Base-by-base conservation (phyloP, 2,329 filamentous ascomycete genomes). In the Colletotrichum australisinense region DNA sequence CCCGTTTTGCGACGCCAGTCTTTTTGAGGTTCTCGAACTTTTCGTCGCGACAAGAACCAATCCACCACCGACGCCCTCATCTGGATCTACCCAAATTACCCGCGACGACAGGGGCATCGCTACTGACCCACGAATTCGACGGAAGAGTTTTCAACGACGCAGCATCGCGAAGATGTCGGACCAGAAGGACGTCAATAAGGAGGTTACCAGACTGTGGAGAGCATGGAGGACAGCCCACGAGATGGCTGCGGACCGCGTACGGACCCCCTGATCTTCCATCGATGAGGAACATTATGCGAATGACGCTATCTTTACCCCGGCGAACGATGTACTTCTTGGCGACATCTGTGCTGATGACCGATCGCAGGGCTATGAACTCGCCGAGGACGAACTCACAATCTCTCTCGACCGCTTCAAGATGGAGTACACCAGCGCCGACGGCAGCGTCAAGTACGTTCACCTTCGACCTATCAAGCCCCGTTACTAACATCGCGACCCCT, bases 221-320 rank as follows among this genome's bases (percentile, higher is more conserved):
- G 95, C 95, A 78, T 97, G 94, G 91, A 92, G 92, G 84, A 99
- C 97, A 9, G 92, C 95, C 62, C 95, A 97, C 84, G 94, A 99
- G 88, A 97, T 99, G 96, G 93, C 97, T 78, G 88, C 90, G 75
- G 97, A 98, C 83, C 88, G 96, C 83, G 95, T 98, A 90, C 79
- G 93, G 79, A 56, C 19, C 46, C 46, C 63, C 11, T 26, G n/a
- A 52, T 52, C 19, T 9, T 58, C 19, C 35, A 5, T 35, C 38
- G 8, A 42, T n/a, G 5, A 14, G 28, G 5, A n/a, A 8, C 5
- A 24, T 4, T 11, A 24, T 9, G 6, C 22, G 42, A 8, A 14
- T 24, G 42, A 11, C 7, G 19, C n/a, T 22, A 14, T 24, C 8
- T 6, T 16, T 11, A 28, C 11, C 19, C 42, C 24, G 12, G 22